Evolutionary conservation across 345 rosid species (phyloP), one percentile per base, ranked within the genome.

Genomic region (Populus deltoides): DNA sequence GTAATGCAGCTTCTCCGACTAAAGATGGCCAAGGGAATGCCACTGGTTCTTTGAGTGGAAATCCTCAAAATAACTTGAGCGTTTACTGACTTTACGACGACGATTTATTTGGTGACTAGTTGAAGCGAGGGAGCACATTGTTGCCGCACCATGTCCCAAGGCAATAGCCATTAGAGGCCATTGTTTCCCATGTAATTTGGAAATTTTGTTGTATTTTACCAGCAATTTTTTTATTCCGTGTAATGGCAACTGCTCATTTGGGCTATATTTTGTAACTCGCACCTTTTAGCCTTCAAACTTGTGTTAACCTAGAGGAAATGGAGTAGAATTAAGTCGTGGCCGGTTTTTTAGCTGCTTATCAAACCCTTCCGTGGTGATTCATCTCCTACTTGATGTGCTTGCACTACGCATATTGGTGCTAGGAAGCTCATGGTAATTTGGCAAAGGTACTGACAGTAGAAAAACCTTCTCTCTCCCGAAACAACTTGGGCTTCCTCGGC

Each of bases 21-120:
- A 74, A 83, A 70, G 90, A 85, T 75, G 72, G 45, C 61, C 82
- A 33, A 78, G 82, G 63, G 53, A 86, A 80, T 80, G 66, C 57
- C 25, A 6, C 18, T 63, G 70, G 65, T 71, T 75, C 70, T 20
- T 82, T 74, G 22, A 76, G 86, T 41, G 86, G 57, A 81, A 73
- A 79, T 43, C 77, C 78, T 5, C 72, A 57, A 57, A 82, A 66
- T 71, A 75, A 80, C n/a, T 70, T 63, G 1, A 79, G 78, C 71
- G 39, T 70, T 43, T 75, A 74, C 8, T n/a, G n/a, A n/a, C n/a
- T n/a, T n/a, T 81, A 90, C 24, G 99, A 91, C 1, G 95, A 90
- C 43, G 98, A 95, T 86, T 85, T 94, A 83, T 96, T 96, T 83
- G 99, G 98, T 70, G 97, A 92, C 83, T 96, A 78, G 81, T 80